Base-by-base conservation (phyloP, 2,329 filamentous ascomycete genomes). In the Colletotrichum nymphaeae region DNA sequence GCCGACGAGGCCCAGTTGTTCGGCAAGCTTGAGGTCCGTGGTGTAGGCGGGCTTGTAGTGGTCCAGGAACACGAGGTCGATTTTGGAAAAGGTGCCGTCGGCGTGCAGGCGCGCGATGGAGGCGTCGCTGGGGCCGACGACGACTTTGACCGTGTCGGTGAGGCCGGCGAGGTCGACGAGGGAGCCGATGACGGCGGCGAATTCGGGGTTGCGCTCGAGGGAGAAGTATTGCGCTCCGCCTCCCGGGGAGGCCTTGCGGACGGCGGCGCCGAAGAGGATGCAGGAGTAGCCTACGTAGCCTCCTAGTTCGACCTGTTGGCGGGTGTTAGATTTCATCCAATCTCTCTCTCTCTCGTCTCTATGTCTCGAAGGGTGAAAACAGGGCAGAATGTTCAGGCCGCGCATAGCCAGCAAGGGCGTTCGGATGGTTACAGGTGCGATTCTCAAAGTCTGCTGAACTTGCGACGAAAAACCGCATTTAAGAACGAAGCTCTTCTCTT, bases 261-360 rank as follows among this genome's bases (percentile, higher is more conserved):
- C 84, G 0, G 92, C 91, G 46, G 90, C 87, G 57, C 90, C 93
- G 78, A 95, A 96, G 1, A 95, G 86, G 72, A 97, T 91, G 72
- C 92, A 92, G 0, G 94, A 96, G 84, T 97, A 97, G 55, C 94
- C 94, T 24, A 95, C 88, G 81, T 96, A 97, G 62, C 93, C 93
- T 59, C 94, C 94, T 0, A 97, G 87, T 80, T 97, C 94, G 59
- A 96, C 87, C 81, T 83, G 7, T 4, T 6, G 55, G 26, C n/a
- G 14, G 8, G n/a, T 14, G 0, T 3, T 7, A 24, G 14, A 5
- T 12, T 0, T 35, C 32, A 35, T 35, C 32, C 32, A 35, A 35
- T 12, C 32, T 30, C 30, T 35, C 32, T 35, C 32, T 35, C 32
- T 35, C 32, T 35, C 32, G 30, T 32, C 30, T 32, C 30, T 32